Evolutionary conservation across 2,329 filamentous ascomycete genomes (phyloP), one percentile per base, ranked within the genome.

Genomic region (Cercospora brassicicola): DNA sequence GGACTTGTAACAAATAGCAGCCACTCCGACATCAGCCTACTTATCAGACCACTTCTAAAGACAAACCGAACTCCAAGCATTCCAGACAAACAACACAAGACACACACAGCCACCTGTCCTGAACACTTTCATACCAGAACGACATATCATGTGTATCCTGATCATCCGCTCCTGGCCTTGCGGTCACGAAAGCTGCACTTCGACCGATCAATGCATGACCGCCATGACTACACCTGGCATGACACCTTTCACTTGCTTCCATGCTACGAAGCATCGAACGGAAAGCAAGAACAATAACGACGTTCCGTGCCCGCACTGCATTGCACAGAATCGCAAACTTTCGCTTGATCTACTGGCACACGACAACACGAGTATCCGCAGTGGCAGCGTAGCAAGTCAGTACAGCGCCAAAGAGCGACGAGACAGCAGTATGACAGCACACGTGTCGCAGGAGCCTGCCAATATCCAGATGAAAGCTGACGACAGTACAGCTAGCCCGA

Each of bases 91-190:
- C 60, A 62, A 23, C 53, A 56, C 53, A 30, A 30, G 30, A 33
- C 26, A 28, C 30, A 57, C 26, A 57, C 13, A 23, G 11, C 11
- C 36, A 51, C 10, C 59, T 51, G 20, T 33, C n/a, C n/a, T 18
- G 45, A 39, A 48, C 8, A 36, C 8, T 36, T 33, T 20, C 13
- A 15, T 3, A 64, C 11, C 26, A 23, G 8, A 33, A 48, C 31
- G 33, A 30, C 57, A 59, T 39, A 64, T n/a, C 30, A 72, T 72
- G 70, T 72, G 70, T 36, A 70, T 72, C 62, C 62, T 72, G 48
- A 66, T 63, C 23, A 62, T 70, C 7, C 48, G 68, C 42, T 60
- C 66, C 33, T 70, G 70, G 68, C 62, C 66, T 55, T 72, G 70
- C 61, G 61, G 62, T 28, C 70, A 72, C 48, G 62, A 57, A 51